Evolutionary conservation across 768 basidiomycete genomes (phyloP), one percentile per base, ranked within the genome.

Genomic region (Tulasnella sp.): DNA sequence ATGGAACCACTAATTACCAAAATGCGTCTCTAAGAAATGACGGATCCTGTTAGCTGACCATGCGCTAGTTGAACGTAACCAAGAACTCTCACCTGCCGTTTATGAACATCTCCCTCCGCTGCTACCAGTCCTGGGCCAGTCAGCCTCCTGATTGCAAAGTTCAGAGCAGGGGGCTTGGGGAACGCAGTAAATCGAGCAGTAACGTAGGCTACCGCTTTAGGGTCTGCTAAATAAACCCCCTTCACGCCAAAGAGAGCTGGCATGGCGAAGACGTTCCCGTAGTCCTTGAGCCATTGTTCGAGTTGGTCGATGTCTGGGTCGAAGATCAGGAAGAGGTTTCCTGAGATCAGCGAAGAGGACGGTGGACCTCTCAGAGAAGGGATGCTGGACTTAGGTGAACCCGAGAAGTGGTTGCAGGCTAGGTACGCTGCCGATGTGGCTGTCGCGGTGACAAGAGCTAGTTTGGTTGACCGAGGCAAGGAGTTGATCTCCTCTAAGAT

Each of bases 101-200:
- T 76, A 76, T 76, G 46, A 9, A 76, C 76, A 12, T 76, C 76
- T 14, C 76, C 76, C 22, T 76, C 76, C 76, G 54, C 54, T 28
- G 76, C 76, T 34, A 58, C 46, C 16, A 76, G 9, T 11, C 76
- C 76, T 3, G 76, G 76, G 3, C 76, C 76, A 14, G 76, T 76
- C 46, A 76, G 20, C 42, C 34, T 76, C 34, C 11, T 50, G 6
- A 50, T 76, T 11, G 76, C 76, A 34, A 37, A 22, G 34, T 76
- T 76, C 40, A 50, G 18, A 20, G 54, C 34, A 1, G 28, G 20
- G 8, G 76, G 76, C 37, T 76, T 50, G 46, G 42, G 46, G 22
- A 76, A 76, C 28, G 20, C 54, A 20, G 46, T 50, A 8, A 58
- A 46, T 5, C 54, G 46, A 44, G 22, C 54, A 28, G 54, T 50